Conservation (phyloP, 805 yeast species). For the Yarrowia phangngaensis region DNA sequence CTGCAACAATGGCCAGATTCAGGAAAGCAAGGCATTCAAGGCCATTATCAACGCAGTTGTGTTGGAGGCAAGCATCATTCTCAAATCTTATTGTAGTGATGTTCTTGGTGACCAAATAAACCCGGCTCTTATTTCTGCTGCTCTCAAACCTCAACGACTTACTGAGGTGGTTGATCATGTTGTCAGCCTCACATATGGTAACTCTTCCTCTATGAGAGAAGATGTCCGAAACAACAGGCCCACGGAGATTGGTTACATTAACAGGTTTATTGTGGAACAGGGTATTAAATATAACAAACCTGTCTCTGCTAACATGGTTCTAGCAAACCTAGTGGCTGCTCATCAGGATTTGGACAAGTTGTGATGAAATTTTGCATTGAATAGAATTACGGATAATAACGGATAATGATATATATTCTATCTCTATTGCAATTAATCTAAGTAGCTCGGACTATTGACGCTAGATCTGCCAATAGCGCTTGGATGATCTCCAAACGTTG, state of each 20-base stretch:
- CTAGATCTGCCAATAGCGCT: constrained; percentile 4
- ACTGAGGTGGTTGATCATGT: constrained; percentile 42
- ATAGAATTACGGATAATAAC: too few species aligned
- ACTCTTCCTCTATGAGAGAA: constrained; percentile 67
- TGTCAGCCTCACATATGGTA: constrained; percentile 49
- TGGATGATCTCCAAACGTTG: constrained; percentile 4
- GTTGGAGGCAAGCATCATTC: constrained; percentile 46
- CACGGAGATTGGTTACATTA: constrained; percentile 79
- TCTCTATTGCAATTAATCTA: too few species aligned
- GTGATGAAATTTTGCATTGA: too few species aligned
- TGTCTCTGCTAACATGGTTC: constrained; percentile 47
- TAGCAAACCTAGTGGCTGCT: constrained; percentile 46
- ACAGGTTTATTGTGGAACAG: constrained; percentile 66
- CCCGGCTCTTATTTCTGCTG: constrained; percentile 29
- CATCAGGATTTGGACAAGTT: constrained; percentile 3
- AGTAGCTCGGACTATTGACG: constrained; percentile 18
- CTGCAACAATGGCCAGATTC: constrained; percentile 72
- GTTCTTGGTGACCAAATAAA: constrained; percentile 27
- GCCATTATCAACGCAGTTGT: constrained; percentile 45
- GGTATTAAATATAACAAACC: constrained; percentile 48
- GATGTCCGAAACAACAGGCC: constrained; percentile 54
- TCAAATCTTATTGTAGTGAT: constrained; percentile 33
- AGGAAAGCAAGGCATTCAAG: constrained; percentile 41
- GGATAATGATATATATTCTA: not conserved
- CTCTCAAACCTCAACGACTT: constrained; percentile 38